These are phyloP conservation scores for Russula ochroleuca DNA, from an alignment of 768 basidiomycete genomes.

Conservation along the genomic window DNA sequence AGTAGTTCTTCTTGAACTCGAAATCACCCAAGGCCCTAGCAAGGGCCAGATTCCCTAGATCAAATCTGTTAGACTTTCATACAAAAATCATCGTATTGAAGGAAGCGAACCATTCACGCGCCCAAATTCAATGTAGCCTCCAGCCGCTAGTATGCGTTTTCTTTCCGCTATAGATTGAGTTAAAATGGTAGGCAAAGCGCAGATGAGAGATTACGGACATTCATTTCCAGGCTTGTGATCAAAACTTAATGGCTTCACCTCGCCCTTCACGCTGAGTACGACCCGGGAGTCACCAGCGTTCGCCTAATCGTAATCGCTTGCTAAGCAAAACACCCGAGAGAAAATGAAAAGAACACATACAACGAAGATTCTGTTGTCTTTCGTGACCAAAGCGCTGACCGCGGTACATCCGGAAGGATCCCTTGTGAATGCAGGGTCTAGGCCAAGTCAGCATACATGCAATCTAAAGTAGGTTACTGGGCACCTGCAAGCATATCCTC, in stretches of 20 bases:
- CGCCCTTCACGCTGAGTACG: constrained; percentile 79
- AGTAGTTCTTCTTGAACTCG: constrained; percentile 94
- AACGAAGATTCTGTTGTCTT: constrained; percentile 72
- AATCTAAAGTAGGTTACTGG: constrained; percentile 28
- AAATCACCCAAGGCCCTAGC: constrained; percentile 97
- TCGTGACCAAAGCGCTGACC: constrained; percentile 78
- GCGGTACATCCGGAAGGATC: constrained; percentile 98
- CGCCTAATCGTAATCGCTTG: constrained; percentile 56
- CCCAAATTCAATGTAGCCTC: constrained; percentile 94
- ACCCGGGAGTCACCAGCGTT: constrained; percentile 97
- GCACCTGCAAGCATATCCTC: constrained; percentile 85
- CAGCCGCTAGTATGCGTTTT: constrained; percentile 80
- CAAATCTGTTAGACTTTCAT: constrained; percentile 8
- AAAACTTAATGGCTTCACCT: constrained; percentile 82
- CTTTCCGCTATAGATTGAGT: constrained; percentile 58
- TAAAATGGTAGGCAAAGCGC: constrained; percentile 10
- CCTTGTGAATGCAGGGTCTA: constrained; percentile 80
- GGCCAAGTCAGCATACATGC: neutral
- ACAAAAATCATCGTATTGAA: neutral
- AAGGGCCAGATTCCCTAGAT: constrained; percentile 85
- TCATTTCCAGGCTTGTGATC: constrained; percentile 95
- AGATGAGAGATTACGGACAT: constrained; percentile 43
- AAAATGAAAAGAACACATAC: constrained; percentile 43
- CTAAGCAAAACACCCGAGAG: constrained; percentile 3
- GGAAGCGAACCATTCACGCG: constrained; percentile 79